Evolutionary conservation across 1,284 basidiomycete species (phyloP).

Genomic region (Earliella scabrosa): DNA sequence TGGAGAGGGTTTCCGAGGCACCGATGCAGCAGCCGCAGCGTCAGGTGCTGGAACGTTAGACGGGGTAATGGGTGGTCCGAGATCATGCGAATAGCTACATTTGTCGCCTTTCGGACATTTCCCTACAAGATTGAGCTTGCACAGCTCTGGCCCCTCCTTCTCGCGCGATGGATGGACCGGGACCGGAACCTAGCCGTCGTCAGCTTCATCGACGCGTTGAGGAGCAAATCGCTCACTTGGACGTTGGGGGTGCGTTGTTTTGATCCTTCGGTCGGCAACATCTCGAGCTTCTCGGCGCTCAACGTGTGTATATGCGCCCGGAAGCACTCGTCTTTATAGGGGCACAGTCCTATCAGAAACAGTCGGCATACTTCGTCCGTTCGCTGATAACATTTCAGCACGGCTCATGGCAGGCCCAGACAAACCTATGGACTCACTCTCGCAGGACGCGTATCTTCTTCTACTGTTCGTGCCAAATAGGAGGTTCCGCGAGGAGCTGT

Average conservation of each 20-base stretch:
- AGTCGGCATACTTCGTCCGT: conserved; percentile 1
- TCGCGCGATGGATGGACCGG: not conserved
- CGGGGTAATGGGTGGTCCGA: not conserved
- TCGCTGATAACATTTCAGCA: not conserved
- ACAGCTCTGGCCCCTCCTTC: conserved; percentile 3
- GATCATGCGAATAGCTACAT: conserved; percentile 13
- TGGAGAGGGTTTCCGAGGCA: no score
- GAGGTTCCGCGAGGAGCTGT: not conserved
- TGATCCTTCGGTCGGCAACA: not conserved
- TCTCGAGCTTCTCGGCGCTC: not conserved
- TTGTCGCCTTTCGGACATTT: conserved; percentile 7
- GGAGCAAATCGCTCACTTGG: not conserved
- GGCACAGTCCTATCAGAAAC: conserved; percentile 7
- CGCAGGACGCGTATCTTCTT: conserved; percentile 1
- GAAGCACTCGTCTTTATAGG: conserved; percentile 2
- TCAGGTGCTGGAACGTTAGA: not conserved
- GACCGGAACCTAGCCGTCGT: not conserved
- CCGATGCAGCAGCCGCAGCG: no score
- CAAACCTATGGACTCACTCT: not conserved
- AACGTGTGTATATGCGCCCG: conserved; percentile 10
- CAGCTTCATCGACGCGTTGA: no score
- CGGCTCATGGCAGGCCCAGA: no score
- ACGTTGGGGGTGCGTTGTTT: not conserved
- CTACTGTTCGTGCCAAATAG: not conserved
- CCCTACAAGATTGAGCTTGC: conserved; percentile 13